A percentile compares a stretch with the other conserved stretches of the same genome.
Conservation (phyloP, 2,329 filamentous ascomycete genomes). For the Fusarium anthophilum region DNA sequence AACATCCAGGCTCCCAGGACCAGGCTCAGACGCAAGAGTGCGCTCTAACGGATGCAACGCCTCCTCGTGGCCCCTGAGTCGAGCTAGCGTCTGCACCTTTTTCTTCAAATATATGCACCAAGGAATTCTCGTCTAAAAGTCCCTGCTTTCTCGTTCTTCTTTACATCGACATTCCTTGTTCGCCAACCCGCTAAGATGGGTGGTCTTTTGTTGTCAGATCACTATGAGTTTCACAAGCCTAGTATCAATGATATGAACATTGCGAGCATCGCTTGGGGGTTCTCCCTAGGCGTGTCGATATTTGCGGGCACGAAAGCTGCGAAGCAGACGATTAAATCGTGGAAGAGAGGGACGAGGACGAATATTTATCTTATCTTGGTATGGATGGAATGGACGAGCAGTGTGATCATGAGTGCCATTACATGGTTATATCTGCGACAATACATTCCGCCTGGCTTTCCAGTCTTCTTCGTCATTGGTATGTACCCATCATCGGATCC, state of each 20-base stretch:
- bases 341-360: conserved; percentile 38
- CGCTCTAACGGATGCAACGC: neutral
- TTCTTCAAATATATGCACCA: conserved; percentile 22
- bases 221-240: conserved; percentile 31
- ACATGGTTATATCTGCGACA: conserved; percentile 41
- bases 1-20: neutral
- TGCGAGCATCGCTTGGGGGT: conserved; percentile 43
- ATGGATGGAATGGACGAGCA: conserved; percentile 39
- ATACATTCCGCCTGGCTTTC: conserved; percentile 40
- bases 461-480: conserved; percentile 40
- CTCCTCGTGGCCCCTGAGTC: conserved; percentile 4
- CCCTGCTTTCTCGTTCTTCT: neutral
- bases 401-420: conserved; percentile 41
- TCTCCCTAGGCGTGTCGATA: conserved; percentile 41
- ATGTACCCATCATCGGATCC: rapidly evolving
- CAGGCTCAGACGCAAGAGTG: neutral
- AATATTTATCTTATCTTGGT: conserved; percentile 40
- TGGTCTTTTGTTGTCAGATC: conserved; percentile 35
- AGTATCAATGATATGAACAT: conserved; percentile 42
- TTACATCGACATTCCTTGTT: conserved; percentile 8
- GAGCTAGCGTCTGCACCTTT: neutral
- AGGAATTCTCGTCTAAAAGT: neutral
- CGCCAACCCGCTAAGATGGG: conserved; percentile 19
- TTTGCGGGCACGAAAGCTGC: conserved; percentile 39
- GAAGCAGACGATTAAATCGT: conserved; percentile 39